Base-by-base conservation (phyloP, 345 rosid species). In the Populus alba region DNA sequence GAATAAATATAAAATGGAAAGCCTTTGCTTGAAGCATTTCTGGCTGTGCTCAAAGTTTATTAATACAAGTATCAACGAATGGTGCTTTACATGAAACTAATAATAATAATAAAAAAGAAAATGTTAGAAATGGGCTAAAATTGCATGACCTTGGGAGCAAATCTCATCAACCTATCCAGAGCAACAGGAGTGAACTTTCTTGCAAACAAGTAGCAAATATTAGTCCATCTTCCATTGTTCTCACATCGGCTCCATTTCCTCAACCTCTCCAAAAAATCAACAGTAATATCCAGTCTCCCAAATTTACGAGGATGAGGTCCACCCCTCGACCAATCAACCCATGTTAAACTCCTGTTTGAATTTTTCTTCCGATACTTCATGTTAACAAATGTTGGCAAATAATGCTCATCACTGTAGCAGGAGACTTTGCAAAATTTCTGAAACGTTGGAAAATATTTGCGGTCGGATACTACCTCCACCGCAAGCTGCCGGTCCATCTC, bases 351-450 rank as follows among this genome's bases (percentile, higher is more conserved):
- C 80, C 93, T 83, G 70, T 92, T 91, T 5, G 93, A 81, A 75
- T 83, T 94, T 73, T 59, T 82, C 7, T 41, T 59, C 16, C 70
- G 80, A 35, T 77, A 66, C 23, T 83, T 80, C 33, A 81, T 85
- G 68, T 73, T 76, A 15, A 90, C 84, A 4, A 89, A 82, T 1
- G 98, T 94, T 0, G 97, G 97, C 57, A 94, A 66, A 74, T 91
- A 94, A 61, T 94, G 96, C 65, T 94, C 97, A 62, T 94, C 98
- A 0, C 90, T 80, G 59, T 89, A 90, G 70, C 98, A 94, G 0
- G 80, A 29, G 1, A 84, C 79, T 15, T 66, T 79, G 82, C 98
- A 94, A 35, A 78, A 51, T 45, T 86, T 79, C 57, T 81, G 80
- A 77, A 94, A 92, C 8, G 81, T 35, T 10, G 90, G 88, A 77